Percentiles rank a stretch among this genome's conserved stretches.
Conservation (phyloP, 306 rosid species). For the Sechiopsis laciniata region DNA sequence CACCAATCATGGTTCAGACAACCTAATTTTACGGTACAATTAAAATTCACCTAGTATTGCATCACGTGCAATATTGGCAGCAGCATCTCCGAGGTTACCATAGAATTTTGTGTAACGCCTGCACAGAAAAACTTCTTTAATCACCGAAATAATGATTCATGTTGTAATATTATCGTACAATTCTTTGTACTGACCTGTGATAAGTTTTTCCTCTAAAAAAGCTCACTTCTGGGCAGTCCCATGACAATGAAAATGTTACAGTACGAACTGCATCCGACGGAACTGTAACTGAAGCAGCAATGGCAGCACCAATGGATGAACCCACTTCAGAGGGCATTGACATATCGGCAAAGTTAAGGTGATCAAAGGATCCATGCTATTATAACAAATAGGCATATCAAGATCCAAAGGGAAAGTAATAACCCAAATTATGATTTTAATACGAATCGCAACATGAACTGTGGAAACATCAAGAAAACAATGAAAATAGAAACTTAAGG, state of each 20-base stretch:
- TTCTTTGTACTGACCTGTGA: conserved; percentile 54
- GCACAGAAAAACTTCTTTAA: conserved; percentile 31
- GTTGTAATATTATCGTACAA: conserved; percentile 22
- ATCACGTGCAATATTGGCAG: conserved; percentile 76
- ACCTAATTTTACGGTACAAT: not conserved
- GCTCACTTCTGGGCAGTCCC: conserved; percentile 88
- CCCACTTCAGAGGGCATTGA: conserved; percentile 63
- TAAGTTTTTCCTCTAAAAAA: conserved; percentile 55
- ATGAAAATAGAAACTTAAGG: not conserved
- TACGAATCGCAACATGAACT: not conserved
- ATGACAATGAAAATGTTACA: conserved; percentile 85
- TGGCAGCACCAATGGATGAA: conserved; percentile 92
- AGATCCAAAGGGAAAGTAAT: conserved; percentile 19
- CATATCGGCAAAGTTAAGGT: conserved; percentile 38
- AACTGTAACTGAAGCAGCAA: conserved; percentile 75
- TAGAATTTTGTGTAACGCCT: conserved; percentile 94
- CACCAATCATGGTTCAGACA: not conserved
- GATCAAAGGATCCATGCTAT: conserved; percentile 83
- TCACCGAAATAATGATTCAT: conserved; percentile 18
- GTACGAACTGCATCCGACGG: conserved; percentile 53
- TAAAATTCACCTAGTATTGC: conserved; percentile 67
- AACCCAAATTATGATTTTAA: not conserved
- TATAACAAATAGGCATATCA: conserved; percentile 24
- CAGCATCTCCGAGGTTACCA: conserved; percentile 68
- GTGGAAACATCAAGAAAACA: conserved; percentile 4